A percentile compares a stretch with the other conserved stretches of the same genome.
These are phyloP conservation scores for Flagelloscypha sp. DNA, from an alignment of 768 basidiomycete genomes.

Conservation along the genomic window DNA sequence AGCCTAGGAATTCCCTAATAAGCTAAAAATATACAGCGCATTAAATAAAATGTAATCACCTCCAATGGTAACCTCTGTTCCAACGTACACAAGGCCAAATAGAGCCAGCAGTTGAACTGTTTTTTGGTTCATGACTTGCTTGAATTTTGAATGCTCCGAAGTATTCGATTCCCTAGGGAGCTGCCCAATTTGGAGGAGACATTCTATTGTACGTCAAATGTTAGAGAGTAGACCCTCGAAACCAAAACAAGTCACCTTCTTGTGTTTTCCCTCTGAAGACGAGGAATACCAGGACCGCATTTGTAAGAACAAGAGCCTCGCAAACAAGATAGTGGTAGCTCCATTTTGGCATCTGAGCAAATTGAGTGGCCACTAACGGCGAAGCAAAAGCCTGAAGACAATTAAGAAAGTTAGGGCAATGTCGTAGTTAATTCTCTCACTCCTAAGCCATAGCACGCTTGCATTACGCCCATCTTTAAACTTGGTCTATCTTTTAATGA, in stretches of 20 bases:
- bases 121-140: constrained; percentile 43
- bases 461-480: constrained; percentile 37
- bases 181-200: constrained; percentile 46
- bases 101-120: constrained; percentile 56
- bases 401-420: constrained; percentile 10
- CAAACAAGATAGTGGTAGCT: constrained; percentile 45
- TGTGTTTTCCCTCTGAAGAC: constrained; percentile 44
- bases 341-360: constrained; percentile 37
- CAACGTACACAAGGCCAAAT: constrained; percentile 61
- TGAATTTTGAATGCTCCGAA: constrained; percentile 31
- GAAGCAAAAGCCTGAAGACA: constrained; percentile 34
- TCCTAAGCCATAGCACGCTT: constrained; percentile 30
- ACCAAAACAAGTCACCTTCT: constrained; percentile 30
- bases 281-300: constrained; percentile 27
- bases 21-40: background rate
- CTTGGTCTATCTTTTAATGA: constrained; percentile 26
- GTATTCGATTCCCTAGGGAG: constrained; percentile 25
- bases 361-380: constrained; percentile 53
- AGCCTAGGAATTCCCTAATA: constrained; percentile 30
- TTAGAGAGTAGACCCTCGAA: constrained; percentile 5
- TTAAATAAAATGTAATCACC: constrained; percentile 17
- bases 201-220: constrained; percentile 36
- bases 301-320: constrained; percentile 35
- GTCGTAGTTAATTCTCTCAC: background rate
- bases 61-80: constrained; percentile 55